Evolutionary conservation across 805 yeast species (phyloP).

Genomic region (Candida chilensis): DNA sequence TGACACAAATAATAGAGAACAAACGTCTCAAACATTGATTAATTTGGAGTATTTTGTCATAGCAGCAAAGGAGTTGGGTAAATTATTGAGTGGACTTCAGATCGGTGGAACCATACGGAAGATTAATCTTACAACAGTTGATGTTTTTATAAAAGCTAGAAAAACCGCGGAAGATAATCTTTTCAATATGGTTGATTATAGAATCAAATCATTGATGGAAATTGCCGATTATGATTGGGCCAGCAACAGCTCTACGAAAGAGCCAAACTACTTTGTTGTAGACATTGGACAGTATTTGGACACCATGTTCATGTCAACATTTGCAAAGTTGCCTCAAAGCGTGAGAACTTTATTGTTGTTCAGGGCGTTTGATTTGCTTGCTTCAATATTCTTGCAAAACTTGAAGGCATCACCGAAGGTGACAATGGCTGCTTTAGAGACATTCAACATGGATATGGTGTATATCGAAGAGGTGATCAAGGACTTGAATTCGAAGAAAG

Average conservation of each 20-base stretch:
- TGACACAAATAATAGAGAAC: conserved; percentile 75
- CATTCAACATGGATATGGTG: conserved; percentile 73
- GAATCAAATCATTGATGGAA: conserved; percentile 72
- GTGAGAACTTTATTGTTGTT: conserved; percentile 75
- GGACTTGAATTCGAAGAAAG: conserved; percentile 17
- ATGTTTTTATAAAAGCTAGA: conserved; percentile 47
- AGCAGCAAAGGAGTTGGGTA: conserved; percentile 65
- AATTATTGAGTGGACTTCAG: conserved; percentile 22
- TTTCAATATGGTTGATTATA: conserved; percentile 74
- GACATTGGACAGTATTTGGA: conserved; percentile 83
- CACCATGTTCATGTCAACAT: conserved; percentile 77
- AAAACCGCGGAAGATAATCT: conserved; percentile 71
- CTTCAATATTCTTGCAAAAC: conserved; percentile 56
- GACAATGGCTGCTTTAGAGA: conserved; percentile 53
- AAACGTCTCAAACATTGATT: conserved; percentile 79
- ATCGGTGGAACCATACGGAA: conserved; percentile 26
- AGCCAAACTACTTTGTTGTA: conserved; percentile 65
- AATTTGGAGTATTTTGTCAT: conserved; percentile 80
- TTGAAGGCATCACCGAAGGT: conserved; percentile 46
- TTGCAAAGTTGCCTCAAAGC: conserved; percentile 71
- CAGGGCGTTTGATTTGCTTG: conserved; percentile 79
- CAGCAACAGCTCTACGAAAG: conserved; percentile 36
- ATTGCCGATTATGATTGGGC: conserved; percentile 84
- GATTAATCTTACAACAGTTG: conserved; percentile 39
- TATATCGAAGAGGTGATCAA: conserved; percentile 57